A percentile compares a stretch with the other conserved stretches of the same genome.
Conservation (phyloP, 768 basidiomycete genomes). For the Chalciporus chontae region DNA sequence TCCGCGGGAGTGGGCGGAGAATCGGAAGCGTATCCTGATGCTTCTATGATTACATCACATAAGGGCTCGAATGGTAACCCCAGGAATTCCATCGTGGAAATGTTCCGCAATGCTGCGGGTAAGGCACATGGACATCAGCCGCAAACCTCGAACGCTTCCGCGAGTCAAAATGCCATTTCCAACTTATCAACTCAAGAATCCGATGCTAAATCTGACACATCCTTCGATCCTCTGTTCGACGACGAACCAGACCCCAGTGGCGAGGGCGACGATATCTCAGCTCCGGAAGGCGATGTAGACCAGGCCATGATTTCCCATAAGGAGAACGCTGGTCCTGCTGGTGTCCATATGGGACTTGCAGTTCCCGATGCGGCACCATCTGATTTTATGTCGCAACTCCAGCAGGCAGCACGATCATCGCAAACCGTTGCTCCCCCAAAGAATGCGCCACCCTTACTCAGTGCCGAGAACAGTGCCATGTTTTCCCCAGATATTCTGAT, state of each 20-base stretch:
- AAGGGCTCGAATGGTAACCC: constrained; percentile 13
- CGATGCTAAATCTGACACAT: constrained; percentile 74
- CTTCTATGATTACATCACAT: constrained; percentile 3
- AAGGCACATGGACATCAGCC: constrained; percentile 16
- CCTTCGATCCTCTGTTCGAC: constrained; percentile 88
- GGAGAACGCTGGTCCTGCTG: constrained; percentile 10
- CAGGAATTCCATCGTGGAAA: constrained; percentile 23
- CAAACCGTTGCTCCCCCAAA: constrained; percentile 55
- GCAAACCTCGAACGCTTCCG: constrained; percentile 16
- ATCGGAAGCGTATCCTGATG: constrained; percentile 16
- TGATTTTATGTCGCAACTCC: constrained; percentile 20
- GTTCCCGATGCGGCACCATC: constrained; percentile 27
- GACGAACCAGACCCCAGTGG: constrained; percentile 69
- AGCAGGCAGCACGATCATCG: constrained; percentile 25
- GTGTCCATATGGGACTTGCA: constrained; percentile 20
- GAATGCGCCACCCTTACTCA: constrained; percentile 73
- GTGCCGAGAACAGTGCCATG: constrained; percentile 51
- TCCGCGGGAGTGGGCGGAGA: constrained; percentile 25
- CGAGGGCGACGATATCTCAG: constrained; percentile 30
- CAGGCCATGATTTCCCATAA: constrained; percentile 15
- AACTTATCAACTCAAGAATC: constrained; percentile 34
- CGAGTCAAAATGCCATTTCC: constrained; percentile 23
- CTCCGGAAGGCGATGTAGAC: constrained; percentile 16
- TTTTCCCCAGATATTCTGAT: constrained; percentile 83
- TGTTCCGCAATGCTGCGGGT: constrained; percentile 12